Conservation (phyloP, 2,329 filamentous ascomycete genomes). For the Colletotrichum tamarilloi region DNA sequence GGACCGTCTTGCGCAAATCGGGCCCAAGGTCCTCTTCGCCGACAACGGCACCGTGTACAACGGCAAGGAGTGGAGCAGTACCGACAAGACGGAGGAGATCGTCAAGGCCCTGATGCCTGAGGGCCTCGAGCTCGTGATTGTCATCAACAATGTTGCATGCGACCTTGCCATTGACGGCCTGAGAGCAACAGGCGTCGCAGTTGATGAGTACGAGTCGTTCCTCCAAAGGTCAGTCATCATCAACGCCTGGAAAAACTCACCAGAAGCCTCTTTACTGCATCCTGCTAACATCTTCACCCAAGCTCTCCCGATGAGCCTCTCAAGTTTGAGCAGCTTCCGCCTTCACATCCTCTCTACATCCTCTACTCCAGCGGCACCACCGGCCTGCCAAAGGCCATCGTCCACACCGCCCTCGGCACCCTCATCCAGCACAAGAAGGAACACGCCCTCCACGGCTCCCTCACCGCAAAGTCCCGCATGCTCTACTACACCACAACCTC, state of each 20-base stretch:
- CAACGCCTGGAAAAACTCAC: neutral
- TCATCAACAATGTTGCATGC: constrained; percentile 75
- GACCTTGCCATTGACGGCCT: constrained; percentile 57
- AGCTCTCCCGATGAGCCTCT: constrained; percentile 58
- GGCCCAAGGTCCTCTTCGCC: constrained; percentile 83
- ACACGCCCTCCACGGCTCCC: constrained; percentile 86
- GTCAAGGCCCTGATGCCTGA: constrained; percentile 68
- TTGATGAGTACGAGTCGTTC: constrained; percentile 58
- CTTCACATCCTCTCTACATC: constrained; percentile 92
- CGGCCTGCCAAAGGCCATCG: constrained; percentile 87
- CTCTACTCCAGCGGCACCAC: constrained; percentile 95
- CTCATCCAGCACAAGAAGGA: constrained; percentile 98
- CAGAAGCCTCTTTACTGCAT: neutral
- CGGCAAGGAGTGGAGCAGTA: constrained; percentile 85
- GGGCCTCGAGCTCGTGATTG: constrained; percentile 75
- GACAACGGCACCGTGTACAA: constrained; percentile 94
- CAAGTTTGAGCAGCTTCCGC: constrained; percentile 80
- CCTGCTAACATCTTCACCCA: neutral
- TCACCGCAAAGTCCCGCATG: constrained; percentile 77
- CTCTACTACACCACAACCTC: constrained; percentile 96
- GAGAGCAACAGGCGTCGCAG: constrained; percentile 50
- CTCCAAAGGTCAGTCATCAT: constrained; percentile 40
- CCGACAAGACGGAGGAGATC: constrained; percentile 83
- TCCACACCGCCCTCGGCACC: constrained; percentile 90
- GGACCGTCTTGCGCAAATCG: constrained; percentile 87